Conservation (phyloP, 176 grass and related monocot species). For the Oryza nivara region DNA sequence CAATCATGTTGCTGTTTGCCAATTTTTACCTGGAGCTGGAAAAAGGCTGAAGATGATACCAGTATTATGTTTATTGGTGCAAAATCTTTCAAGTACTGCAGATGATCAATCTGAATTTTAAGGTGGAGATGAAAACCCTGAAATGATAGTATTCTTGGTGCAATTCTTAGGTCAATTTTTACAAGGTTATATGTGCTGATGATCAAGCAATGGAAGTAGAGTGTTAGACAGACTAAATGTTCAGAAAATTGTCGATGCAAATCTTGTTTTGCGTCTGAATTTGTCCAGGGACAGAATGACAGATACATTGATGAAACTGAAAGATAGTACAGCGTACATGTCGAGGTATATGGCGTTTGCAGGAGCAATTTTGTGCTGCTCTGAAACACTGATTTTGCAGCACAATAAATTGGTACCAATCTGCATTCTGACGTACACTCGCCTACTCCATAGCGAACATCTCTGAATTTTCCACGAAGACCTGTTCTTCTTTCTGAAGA, state of each 20-base stretch:
- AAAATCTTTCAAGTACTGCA: neutral
- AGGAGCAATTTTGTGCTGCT: neutral
- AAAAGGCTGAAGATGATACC: neutral
- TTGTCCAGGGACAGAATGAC: neutral
- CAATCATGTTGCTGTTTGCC: neutral
- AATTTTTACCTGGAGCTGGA: neutral
- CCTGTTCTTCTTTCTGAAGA: neutral
- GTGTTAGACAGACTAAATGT: neutral
- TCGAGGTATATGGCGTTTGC: neutral
- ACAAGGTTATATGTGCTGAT: neutral
- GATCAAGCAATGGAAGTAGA: neutral
- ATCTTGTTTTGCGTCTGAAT: neutral
- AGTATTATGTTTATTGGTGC: neutral
- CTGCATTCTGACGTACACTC: neutral
- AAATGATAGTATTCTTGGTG: neutral
- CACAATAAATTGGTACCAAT: neutral
- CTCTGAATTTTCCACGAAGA: neutral
- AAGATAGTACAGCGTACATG: neutral
- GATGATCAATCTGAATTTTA: neutral
- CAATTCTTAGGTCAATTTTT: neutral
- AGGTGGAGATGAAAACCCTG: neutral
- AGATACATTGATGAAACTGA: constrained; percentile 1
- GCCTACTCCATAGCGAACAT: neutral
- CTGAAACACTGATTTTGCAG: neutral
- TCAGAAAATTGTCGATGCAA: neutral